Evolutionary conservation across 805 yeast genomes (phyloP).

Genomic region (Wickerhamomyces rabaulensis): DNA sequence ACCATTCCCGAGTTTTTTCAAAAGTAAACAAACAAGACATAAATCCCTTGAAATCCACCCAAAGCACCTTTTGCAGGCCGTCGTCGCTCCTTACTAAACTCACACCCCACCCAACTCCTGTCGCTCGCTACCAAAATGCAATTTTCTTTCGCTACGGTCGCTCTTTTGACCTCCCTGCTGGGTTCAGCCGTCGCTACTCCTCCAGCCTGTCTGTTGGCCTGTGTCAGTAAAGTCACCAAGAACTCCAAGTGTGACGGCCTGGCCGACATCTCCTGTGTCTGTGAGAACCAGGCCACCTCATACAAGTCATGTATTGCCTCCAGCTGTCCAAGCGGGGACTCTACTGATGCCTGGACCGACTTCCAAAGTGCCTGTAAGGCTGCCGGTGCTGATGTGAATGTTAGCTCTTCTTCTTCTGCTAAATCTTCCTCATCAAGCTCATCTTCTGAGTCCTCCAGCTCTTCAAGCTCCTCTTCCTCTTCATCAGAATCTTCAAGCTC

Average conservation of each 20-base stretch:
- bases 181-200: constrained; percentile 51
- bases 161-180: not conserved
- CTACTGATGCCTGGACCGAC: constrained; percentile 52
- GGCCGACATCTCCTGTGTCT: constrained; percentile 64
- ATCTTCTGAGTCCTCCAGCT: constrained; percentile 5
- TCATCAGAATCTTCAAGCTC: constrained; percentile 18
- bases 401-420: constrained; percentile 13
- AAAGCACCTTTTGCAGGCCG: too few relatives aligned
- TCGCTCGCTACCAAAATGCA: not conserved
- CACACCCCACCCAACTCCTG: too few relatives aligned
- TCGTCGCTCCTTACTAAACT: too few relatives aligned
- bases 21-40: too few relatives aligned
- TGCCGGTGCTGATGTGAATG: constrained; percentile 33
- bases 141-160: not conserved
- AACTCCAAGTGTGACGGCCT: constrained; percentile 49
- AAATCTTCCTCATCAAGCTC: constrained; percentile 8
- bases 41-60: too few relatives aligned
- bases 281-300: constrained; percentile 48
- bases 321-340: constrained; percentile 62
- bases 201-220: constrained; percentile 89
- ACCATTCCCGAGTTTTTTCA: too few relatives aligned
- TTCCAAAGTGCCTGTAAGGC: constrained; percentile 51
- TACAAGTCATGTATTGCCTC: constrained; percentile 58
- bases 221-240: constrained; percentile 69
- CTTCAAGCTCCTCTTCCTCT: constrained; percentile 25